Evolutionary conservation across 1,284 basidiomycete species (phyloP), one percentile per base, ranked within the genome.

Genomic region (Exobasidium rhododendri): DNA sequence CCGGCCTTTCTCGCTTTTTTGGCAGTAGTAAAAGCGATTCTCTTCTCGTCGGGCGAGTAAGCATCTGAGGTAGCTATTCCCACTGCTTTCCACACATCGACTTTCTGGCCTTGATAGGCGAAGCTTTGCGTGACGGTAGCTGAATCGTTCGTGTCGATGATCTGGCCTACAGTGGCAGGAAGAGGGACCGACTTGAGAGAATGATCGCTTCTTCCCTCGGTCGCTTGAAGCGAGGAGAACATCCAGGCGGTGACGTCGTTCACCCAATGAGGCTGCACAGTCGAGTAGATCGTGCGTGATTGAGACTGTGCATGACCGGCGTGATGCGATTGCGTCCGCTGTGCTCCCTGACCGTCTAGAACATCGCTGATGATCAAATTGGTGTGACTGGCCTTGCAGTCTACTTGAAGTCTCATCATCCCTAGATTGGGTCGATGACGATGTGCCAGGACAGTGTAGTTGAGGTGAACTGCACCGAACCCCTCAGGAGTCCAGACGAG

Each of bases 1-100:
- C 74, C 74, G 2, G 57, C 62, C 14, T 43, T 26, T 43, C 65
- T 65, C 0, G 67, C 74, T 7, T 46, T 22, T 10, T 32, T 26
- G 1, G 72, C 61, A 2, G 70, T 57, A 0, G 57, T 29, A 20
- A 67, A 54, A 1, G 74, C 72, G 1, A 66, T 65, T 31, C 30
- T 32, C 1, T 61, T 46, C 49, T 66, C 70, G 13, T 43, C 52
- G 14, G 4, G 20, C 10, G 58, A 53, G 62, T 58, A 77, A 2
- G 74, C 71, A 49, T 74, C 74, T 20, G 52, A 54, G n/a, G 74
- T 72, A n/a, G 74, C 74, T 56, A 75, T 73, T 1, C 74, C 74
- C 28, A 77, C 71, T 51, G 60, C 75, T 57, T 77, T 77, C 59
- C 64, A 30, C 7, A 59, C 60, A 29, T 56, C 57, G 56, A 72